Evolutionary conservation across 2,329 filamentous ascomycete genomes (phyloP).

Genomic region (Cladobotryum mycophilum): DNA sequence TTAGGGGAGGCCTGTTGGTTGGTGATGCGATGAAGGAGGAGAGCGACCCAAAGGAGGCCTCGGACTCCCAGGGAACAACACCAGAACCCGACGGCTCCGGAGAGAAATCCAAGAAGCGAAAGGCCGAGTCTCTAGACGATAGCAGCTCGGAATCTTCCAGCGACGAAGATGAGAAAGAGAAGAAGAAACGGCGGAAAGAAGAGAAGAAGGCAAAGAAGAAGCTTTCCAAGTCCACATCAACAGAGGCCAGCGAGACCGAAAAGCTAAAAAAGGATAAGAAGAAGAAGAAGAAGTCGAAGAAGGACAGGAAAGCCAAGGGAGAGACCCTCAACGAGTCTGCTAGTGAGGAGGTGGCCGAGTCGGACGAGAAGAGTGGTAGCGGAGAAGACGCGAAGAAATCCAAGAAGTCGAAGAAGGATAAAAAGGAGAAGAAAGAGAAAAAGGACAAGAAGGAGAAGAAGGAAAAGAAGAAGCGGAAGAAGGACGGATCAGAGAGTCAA

Average conservation of each 20-base stretch:
- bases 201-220: slow-evolving; percentile 30
- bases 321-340: not conserved
- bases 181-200: slow-evolving; percentile 32
- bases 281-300: slow-evolving; percentile 25
- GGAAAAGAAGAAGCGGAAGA: slow-evolving; percentile 46
- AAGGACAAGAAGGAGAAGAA: slow-evolving; percentile 41
- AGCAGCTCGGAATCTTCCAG: slow-evolving; percentile 16
- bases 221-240: slow-evolving; percentile 20
- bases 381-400: slow-evolving; percentile 17
- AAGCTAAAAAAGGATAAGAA: slow-evolving; percentile 21
- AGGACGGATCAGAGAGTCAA: slow-evolving; percentile 27
- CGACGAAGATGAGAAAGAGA: slow-evolving; percentile 27
- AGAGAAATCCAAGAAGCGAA: slow-evolving; percentile 46
- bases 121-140: slow-evolving; percentile 34
- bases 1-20: slow-evolving; percentile 70
- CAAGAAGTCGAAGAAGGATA: slow-evolving; percentile 35
- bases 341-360: not conserved
- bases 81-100: slow-evolving; percentile 28
- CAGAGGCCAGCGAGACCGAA: slow-evolving; percentile 15
- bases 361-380: slow-evolving; percentile 19
- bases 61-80: slow-evolving; percentile 19
- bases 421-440: slow-evolving; percentile 34
- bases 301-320: slow-evolving; percentile 28
- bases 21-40: slow-evolving; percentile 47
- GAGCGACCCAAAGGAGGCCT: slow-evolving; percentile 15